These are phyloP conservation scores for Polyporus tsugae DNA, from an alignment of 1,284 basidiomycete genomes.

Conservation along the genomic window DNA sequence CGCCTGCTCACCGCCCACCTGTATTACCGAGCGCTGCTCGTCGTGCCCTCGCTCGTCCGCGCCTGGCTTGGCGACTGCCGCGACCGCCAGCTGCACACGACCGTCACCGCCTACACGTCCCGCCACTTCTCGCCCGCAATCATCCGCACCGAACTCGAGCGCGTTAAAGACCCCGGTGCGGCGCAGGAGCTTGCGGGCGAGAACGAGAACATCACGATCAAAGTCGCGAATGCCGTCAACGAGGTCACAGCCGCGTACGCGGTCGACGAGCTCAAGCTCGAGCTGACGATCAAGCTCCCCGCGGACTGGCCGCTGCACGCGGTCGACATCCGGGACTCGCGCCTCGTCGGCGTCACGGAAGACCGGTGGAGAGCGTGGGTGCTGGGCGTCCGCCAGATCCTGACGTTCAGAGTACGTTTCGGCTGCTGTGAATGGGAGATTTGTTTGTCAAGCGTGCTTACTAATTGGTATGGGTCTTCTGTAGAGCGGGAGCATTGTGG, in stretches of 20 bases:
- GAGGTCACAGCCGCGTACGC: conserved; percentile 86
- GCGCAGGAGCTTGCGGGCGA: conserved; percentile 81
- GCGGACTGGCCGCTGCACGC: conserved; percentile 90
- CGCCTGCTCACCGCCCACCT: conserved; percentile 87
- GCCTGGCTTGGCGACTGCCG: conserved; percentile 89
- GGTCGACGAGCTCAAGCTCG: conserved; percentile 95
- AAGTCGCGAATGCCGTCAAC: conserved; percentile 72
- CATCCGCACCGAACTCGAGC: conserved; percentile 83
- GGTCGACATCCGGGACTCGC: conserved; percentile 89
- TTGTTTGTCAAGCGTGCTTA: not conserved
- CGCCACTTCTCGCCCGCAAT: conserved; percentile 93
- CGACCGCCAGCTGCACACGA: conserved; percentile 85
- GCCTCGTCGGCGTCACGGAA: conserved; percentile 90
- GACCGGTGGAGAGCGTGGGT: conserved; percentile 95
- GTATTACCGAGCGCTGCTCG: conserved; percentile 86
- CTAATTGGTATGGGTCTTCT: conserved; percentile 9
- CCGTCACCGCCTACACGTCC: conserved; percentile 83
- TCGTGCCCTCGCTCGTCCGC: conserved; percentile 85
- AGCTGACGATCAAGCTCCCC: conserved; percentile 90
- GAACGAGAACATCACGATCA: conserved; percentile 85
- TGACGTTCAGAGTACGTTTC: conserved; percentile 82
- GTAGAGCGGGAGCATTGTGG: conserved; percentile 91
- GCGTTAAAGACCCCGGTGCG: conserved; percentile 73
- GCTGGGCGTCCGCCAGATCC: conserved; percentile 91
- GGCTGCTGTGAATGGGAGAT: not conserved